phyloP scores from a whole-genome alignment of 2,329 filamentous ascomycete genomes.

The Parafenestella ontariensis region DNA sequence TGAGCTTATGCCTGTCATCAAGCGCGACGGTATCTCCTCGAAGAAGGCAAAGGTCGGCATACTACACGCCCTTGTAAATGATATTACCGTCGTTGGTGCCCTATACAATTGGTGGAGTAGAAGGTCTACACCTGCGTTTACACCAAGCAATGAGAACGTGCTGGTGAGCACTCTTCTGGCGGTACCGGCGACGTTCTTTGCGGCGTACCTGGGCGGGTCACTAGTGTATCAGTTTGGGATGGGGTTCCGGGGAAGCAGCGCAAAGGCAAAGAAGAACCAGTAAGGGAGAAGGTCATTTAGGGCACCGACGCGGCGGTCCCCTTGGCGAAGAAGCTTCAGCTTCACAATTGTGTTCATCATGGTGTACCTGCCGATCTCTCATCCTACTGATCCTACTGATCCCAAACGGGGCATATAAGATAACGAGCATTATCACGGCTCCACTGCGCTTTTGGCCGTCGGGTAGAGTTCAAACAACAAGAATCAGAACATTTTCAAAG shows the following conservation, averaged over 20 bases:
- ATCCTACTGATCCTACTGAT: too few relatives aligned
- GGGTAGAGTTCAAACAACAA: neutral
- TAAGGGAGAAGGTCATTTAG: too few relatives aligned
- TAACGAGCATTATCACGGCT: too few relatives aligned
- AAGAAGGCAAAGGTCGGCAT: conserved; percentile 52
- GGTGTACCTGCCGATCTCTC: too few relatives aligned
- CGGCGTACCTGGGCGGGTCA: conserved; percentile 53
- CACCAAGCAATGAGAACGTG: conserved; percentile 47
- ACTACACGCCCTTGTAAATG: conserved; percentile 53
- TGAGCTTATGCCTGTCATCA: conserved; percentile 52
- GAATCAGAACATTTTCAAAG: neutral
- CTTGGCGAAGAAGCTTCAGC: too few relatives aligned
- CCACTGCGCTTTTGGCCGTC: neutral
- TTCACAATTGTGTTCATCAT: too few relatives aligned
- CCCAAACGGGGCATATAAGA: too few relatives aligned
- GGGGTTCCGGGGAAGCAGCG: conserved; percentile 45
- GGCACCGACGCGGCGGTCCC: too few relatives aligned
- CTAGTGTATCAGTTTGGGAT: conserved; percentile 57
- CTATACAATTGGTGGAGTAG: conserved; percentile 55
- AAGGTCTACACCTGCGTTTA: conserved; percentile 41
- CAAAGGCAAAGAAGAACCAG: conserved; percentile 38
- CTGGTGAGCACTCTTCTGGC: conserved; percentile 46
- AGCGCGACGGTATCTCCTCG: conserved; percentile 52
- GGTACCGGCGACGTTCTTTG: conserved; percentile 46
- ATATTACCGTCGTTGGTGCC: conserved; percentile 49